Conservation (phyloP, 129 eudicot genomes). For the Artemisia annua region DNA sequence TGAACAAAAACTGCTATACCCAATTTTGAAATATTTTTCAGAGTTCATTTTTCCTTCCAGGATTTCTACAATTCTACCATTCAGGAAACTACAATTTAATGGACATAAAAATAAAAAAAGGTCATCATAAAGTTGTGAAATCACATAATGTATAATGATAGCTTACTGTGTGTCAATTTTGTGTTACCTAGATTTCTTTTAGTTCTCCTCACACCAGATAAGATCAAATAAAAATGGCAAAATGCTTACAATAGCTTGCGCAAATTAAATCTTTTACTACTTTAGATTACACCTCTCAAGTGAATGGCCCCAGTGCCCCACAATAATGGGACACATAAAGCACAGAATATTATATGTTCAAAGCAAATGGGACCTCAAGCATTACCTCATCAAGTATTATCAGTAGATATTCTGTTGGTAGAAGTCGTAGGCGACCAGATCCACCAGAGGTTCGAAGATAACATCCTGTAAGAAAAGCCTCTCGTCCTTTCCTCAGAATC, state of each 20-base stretch:
- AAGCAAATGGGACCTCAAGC: not conserved
- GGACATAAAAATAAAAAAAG: not conserved
- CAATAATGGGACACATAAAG: not conserved
- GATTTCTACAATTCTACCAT: not conserved
- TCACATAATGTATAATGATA: constrained; percentile 4
- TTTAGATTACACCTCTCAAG: not conserved
- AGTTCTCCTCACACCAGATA: not conserved
- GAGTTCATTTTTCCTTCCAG: not conserved
- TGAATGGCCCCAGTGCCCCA: constrained; percentile 5
- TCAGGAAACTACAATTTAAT: not conserved
- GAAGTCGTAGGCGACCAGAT: constrained; percentile 64
- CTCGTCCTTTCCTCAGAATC: constrained; percentile 82
- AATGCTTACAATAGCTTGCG: constrained; percentile 2
- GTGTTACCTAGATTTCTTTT: not conserved
- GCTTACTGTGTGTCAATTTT: not conserved
- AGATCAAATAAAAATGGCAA: constrained; percentile 5
- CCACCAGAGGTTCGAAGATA: constrained; percentile 70
- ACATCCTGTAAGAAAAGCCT: constrained; percentile 83
- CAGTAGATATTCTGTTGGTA: constrained; percentile 88
- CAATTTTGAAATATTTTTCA: not conserved
- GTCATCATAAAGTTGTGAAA: not conserved
- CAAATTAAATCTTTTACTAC: not conserved
- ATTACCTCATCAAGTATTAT: constrained; percentile 84
- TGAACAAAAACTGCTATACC: constrained; percentile 1
- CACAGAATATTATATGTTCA: not conserved